Base-by-base conservation (phyloP, 495 filamentous ascomycete species). In the Xylaria flabelliformis region DNA sequence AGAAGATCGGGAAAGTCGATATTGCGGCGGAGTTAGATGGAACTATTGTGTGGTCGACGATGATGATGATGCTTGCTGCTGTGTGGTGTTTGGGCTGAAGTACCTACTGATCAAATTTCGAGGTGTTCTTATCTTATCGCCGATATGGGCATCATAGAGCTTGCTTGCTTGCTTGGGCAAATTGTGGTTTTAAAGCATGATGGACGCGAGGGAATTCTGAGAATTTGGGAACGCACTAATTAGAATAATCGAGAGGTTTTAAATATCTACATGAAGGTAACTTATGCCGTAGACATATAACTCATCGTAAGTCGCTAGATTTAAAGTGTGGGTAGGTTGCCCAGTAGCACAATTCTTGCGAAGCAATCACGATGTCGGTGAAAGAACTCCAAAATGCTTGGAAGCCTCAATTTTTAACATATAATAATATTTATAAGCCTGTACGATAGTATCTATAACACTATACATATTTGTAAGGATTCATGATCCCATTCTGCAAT, bases 401-500 rank as follows among this genome's bases (percentile, higher is more conserved):
- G 36, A 39, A 29, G 36, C 8, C 8, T 39, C 36, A 39, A 39
- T 39, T 39, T 29, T 39, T 39, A 39, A 39, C 36, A 39, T 29
- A 29, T 29, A 39, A 39, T 39, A 13, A 13, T 19, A 10, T 39
- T 8, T 36, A 19, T 51, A 29, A 50, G 24, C 58, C 24, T 26
- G 44, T 58, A 50, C 10, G 3, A 32, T 70, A 42, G n/a, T 15
- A 26, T 62, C n/a, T 68, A 67, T 62, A 32, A 26, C 26, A 32
- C 64, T 73, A 73, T 64, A 95, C 90, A 76, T 94, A 95, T 79
- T 97, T 97, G 83, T 97, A 97, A 6, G 94, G 94, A 79, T 97
- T 97, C 93, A 97, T 93, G 77, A 97, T 97, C 3, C 92, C 93
- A 53, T 95, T 94, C 91, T 93, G 36, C 36, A 39, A 75, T n/a